These are phyloP conservation scores for Aspergillus candidus DNA, from an alignment of 2,329 filamentous ascomycete species.

Conservation along the genomic window DNA sequence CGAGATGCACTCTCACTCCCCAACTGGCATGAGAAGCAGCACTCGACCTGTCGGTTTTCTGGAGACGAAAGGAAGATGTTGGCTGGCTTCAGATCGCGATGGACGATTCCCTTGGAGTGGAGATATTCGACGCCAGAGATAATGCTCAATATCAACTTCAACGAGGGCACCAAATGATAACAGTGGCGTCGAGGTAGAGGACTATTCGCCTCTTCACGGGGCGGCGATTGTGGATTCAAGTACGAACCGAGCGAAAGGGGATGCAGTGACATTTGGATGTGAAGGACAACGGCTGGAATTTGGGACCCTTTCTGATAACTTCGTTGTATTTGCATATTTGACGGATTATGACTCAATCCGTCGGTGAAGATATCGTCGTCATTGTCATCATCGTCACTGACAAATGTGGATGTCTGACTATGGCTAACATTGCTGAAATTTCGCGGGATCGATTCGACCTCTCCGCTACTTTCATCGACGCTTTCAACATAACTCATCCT, in stretches of 20 bases:
- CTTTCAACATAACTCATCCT: slow-evolving; percentile 35
- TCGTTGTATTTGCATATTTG: slow-evolving; percentile 26
- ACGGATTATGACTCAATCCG: slow-evolving; percentile 32
- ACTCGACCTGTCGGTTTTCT: slow-evolving; percentile 43
- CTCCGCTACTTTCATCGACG: slow-evolving; percentile 41
- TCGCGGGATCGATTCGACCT: slow-evolving; percentile 46
- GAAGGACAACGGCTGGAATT: slow-evolving; percentile 45
- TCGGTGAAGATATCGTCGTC: slow-evolving; percentile 39
- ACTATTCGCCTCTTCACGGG: slow-evolving; percentile 14
- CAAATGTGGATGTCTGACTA: slow-evolving; percentile 31
- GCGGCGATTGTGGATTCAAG: slow-evolving; percentile 37
- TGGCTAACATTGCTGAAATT: slow-evolving; percentile 28
- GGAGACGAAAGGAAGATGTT: slow-evolving; percentile 58
- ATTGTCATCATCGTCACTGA: slow-evolving; percentile 28
- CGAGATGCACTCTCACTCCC: slow-evolving; percentile 22
- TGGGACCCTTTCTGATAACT: slow-evolving; percentile 20
- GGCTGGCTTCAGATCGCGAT: slow-evolving; percentile 62
- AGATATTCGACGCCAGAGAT: slow-evolving; percentile 60
- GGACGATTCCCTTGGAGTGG: slow-evolving; percentile 55
- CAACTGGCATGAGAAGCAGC: slow-evolving; percentile 42
- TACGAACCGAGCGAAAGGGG: slow-evolving; percentile 58
- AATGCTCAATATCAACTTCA: slow-evolving; percentile 54
- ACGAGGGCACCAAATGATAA: slow-evolving; percentile 54
- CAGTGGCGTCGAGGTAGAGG: slow-evolving; percentile 47
- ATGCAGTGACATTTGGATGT: slow-evolving; percentile 64